Evolutionary conservation across 2,329 filamentous ascomycete genomes (phyloP).

Genomic region (Xylaria sp.): DNA sequence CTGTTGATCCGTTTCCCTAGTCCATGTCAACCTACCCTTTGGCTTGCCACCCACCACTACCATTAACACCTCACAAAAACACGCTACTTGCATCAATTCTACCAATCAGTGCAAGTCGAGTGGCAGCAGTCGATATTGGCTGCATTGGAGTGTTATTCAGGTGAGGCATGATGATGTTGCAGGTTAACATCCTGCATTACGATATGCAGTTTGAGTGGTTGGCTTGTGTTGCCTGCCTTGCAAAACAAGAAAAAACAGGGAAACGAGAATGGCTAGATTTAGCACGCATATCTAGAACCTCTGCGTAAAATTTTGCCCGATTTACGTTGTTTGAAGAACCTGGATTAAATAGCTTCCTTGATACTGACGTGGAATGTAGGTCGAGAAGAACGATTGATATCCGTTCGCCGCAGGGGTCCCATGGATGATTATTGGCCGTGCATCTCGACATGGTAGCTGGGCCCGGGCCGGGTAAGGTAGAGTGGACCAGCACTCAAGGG

Average conservation of each 20-base stretch:
- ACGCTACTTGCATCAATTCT: not conserved
- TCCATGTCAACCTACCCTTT: not conserved
- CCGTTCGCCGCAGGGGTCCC: slow-evolving; percentile 13
- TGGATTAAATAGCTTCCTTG: not conserved
- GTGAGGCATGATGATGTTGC: slow-evolving; percentile 18
- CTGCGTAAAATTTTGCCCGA: not conserved
- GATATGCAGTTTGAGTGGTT: slow-evolving; percentile 17
- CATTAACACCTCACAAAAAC: not conserved
- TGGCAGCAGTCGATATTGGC: not conserved
- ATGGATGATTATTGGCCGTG: slow-evolving; percentile 7
- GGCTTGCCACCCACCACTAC: not conserved
- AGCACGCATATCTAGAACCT: slow-evolving; percentile 13
- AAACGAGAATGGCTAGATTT: slow-evolving; percentile 8
- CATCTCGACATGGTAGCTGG: slow-evolving; percentile 19
- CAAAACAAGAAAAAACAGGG: slow-evolving; percentile 3
- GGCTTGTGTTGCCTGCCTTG: slow-evolving; percentile 9
- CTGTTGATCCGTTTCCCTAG: not conserved
- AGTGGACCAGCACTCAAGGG: not conserved
- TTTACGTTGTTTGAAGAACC: slow-evolving; percentile 2
- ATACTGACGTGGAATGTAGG: slow-evolving; percentile 1
- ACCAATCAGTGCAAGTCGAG: slow-evolving; percentile 3
- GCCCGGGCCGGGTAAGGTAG: slow-evolving; percentile 15
- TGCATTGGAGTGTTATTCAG: slow-evolving; percentile 11
- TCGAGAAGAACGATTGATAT: slow-evolving; percentile 5
- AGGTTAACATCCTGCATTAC: slow-evolving; percentile 26